phyloP scores from a whole-genome alignment of 192 early-diverging fungal species.

The Coemansia sp. region DNA sequence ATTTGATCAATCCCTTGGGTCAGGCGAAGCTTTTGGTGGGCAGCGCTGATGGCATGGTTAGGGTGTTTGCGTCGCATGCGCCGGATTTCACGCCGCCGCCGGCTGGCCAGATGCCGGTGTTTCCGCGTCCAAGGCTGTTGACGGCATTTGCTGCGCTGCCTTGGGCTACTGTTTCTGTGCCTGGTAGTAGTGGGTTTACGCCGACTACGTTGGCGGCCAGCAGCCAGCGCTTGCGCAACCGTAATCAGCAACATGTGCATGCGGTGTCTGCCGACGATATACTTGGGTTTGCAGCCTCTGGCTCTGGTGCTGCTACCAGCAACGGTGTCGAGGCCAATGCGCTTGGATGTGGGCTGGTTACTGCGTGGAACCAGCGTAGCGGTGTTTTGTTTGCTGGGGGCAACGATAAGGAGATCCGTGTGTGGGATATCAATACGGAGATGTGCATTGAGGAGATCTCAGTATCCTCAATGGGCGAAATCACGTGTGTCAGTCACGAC shows the following conservation, averaged over 20 bases:
- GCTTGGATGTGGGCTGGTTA: slow-evolving; percentile 26
- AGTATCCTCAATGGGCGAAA: slow-evolving; percentile 37
- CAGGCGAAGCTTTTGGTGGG: slow-evolving; percentile 71
- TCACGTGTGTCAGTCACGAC: slow-evolving; percentile 48
- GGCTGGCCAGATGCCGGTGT: slow-evolving; percentile 19
- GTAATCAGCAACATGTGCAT: background rate
- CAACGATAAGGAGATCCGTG: slow-evolving; percentile 42
- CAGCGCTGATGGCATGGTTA: slow-evolving; percentile 47
- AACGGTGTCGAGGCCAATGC: background rate
- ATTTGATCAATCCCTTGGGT: slow-evolving; percentile 92
- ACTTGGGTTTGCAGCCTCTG: background rate
- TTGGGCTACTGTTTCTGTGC: slow-evolving; percentile 18
- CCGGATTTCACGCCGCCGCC: slow-evolving; percentile 34
- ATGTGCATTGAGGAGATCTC: slow-evolving; percentile 52
- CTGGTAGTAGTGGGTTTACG: background rate
- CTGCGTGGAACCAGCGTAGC: slow-evolving; percentile 54
- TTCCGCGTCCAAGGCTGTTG: slow-evolving; percentile 43
- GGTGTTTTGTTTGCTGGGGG: slow-evolving; percentile 46
- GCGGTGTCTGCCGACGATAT: background rate
- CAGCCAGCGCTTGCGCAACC: slow-evolving; percentile 9
- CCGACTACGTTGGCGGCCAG: slow-evolving; percentile 2
- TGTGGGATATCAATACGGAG: slow-evolving; percentile 52
- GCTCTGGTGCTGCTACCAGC: background rate
- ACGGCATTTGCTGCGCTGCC: slow-evolving; percentile 46
- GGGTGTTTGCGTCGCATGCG: slow-evolving; percentile 53